Evolutionary conservation across 2,329 filamentous ascomycete genomes (phyloP).

Genomic region (Fusarium nodosum): DNA sequence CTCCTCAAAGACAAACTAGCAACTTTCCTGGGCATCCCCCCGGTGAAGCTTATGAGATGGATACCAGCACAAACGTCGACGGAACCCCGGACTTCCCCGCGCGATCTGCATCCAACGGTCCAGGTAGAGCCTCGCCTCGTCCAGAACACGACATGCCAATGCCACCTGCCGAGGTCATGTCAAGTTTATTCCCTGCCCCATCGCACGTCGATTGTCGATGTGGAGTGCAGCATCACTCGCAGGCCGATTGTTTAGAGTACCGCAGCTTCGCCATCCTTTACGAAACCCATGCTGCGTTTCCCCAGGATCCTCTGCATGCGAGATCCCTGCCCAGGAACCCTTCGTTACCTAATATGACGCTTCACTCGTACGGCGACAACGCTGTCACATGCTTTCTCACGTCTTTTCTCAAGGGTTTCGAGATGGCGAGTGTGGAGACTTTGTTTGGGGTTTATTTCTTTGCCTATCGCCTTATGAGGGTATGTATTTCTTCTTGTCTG

Average conservation of each 20-base stretch:
- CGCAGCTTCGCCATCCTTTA: constrained; percentile 47
- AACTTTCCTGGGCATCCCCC: constrained; percentile 13
- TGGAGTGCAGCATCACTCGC: constrained; percentile 45
- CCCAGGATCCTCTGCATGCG: constrained; percentile 37
- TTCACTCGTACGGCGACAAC: constrained; percentile 45
- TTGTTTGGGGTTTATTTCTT: constrained; percentile 47
- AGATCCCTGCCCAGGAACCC: constrained; percentile 45
- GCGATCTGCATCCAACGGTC: constrained; percentile 8
- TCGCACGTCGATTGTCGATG: constrained; percentile 47
- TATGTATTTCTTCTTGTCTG: not conserved
- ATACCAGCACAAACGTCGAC: not conserved
- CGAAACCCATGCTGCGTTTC: constrained; percentile 44
- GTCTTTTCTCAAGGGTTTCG: constrained; percentile 44
- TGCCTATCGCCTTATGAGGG: constrained; percentile 45
- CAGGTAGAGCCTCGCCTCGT: constrained; percentile 7
- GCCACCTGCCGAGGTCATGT: constrained; percentile 24
- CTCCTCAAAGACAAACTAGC: constrained; percentile 11
- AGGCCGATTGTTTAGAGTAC: constrained; percentile 45
- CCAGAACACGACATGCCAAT: constrained; percentile 20
- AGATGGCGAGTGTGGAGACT: constrained; percentile 44
- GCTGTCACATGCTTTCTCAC: constrained; percentile 42
- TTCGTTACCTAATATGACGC: constrained; percentile 41
- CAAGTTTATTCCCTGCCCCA: constrained; percentile 28
- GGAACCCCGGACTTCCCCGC: constrained; percentile 24
- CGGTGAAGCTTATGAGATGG: constrained; percentile 27